Evolutionary conservation across 495 filamentous ascomycete genomes (phyloP).

Genomic region (Trichoderma asperelloides): DNA sequence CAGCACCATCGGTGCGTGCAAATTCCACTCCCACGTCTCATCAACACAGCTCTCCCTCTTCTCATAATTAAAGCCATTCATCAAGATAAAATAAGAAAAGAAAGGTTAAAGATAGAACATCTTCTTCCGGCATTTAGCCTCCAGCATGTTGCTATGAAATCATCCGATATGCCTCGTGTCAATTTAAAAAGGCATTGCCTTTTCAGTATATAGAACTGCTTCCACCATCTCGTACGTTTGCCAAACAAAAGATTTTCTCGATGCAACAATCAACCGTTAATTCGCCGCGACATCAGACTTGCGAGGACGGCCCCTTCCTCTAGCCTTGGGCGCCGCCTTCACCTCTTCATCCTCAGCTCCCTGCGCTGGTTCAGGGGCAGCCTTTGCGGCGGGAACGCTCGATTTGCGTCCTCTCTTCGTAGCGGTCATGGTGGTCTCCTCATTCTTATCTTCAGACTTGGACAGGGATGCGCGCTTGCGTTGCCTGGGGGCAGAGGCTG

Average conservation of each 20-base stretch:
- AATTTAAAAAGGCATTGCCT: too few species aligned
- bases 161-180: too few species aligned
- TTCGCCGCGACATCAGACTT: background rate
- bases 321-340: constrained; percentile 14
- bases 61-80: too few species aligned
- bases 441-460: background rate
- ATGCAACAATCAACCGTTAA: background rate
- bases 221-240: background rate
- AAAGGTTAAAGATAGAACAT: background rate
- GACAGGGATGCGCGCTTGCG: background rate
- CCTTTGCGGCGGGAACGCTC: background rate
- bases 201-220: too few species aligned
- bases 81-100: background rate
- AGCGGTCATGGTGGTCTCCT: background rate
- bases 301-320: background rate
- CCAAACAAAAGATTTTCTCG: background rate
- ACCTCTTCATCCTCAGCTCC: constrained; percentile 10
- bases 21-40: background rate
- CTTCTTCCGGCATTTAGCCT: too few species aligned
- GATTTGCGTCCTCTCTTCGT: constrained; percentile 9
- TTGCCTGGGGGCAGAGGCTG: background rate
- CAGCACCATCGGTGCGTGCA: background rate
- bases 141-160: too few species aligned
- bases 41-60: background rate
- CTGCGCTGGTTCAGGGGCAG: constrained; percentile 3